Percentiles rank a stretch among this genome's conserved stretches.
These are phyloP conservation scores for Fragaria vesca DNA, from an alignment of 306 rosid species.

Conservation along the genomic window DNA sequence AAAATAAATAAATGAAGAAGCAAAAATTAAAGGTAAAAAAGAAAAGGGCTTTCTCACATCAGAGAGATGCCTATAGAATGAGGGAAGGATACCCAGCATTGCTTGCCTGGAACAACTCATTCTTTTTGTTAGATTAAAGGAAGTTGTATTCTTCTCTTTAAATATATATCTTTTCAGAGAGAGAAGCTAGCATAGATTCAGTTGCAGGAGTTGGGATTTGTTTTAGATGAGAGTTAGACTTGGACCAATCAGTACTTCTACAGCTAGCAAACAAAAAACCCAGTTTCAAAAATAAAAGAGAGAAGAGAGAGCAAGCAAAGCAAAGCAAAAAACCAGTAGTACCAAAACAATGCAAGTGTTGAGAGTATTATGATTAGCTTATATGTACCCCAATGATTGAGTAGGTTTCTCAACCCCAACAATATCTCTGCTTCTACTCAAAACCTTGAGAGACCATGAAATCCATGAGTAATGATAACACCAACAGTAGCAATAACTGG, in stretches of 20 bases:
- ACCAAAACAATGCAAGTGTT: slow-evolving; percentile 8
- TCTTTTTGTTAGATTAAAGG: slow-evolving; percentile 75
- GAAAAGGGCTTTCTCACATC: slow-evolving; percentile 62
- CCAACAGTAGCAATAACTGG: slow-evolving; percentile 51
- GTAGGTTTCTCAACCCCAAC: slow-evolving; percentile 31
- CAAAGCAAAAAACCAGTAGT: neutral
- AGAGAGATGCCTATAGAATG: slow-evolving; percentile 84
- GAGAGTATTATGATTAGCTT: slow-evolving; percentile 37
- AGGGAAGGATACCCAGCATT: slow-evolving; percentile 48
- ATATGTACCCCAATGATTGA: slow-evolving; percentile 50
- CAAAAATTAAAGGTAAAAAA: slow-evolving; percentile 55
- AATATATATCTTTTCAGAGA: slow-evolving; percentile 28
- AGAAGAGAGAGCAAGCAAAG: neutral
- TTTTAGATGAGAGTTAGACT: slow-evolving; percentile 35
- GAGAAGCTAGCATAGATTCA: slow-evolving; percentile 30
- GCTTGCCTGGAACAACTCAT: slow-evolving; percentile 65
- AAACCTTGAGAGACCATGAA: slow-evolving; percentile 45
- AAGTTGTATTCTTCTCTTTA: slow-evolving; percentile 49
- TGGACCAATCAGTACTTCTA: slow-evolving; percentile 30
- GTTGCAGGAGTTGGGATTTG: slow-evolving; percentile 45
- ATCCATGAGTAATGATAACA: slow-evolving; percentile 50
- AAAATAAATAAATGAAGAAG: slow-evolving; percentile 17
- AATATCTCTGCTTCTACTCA: slow-evolving; percentile 22
- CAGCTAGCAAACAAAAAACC: slow-evolving; percentile 35
- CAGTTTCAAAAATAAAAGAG: slow-evolving; percentile 31